Base-by-base conservation (phyloP, 257 asterid genomes). In the Craterostigma plantagineum region DNA sequence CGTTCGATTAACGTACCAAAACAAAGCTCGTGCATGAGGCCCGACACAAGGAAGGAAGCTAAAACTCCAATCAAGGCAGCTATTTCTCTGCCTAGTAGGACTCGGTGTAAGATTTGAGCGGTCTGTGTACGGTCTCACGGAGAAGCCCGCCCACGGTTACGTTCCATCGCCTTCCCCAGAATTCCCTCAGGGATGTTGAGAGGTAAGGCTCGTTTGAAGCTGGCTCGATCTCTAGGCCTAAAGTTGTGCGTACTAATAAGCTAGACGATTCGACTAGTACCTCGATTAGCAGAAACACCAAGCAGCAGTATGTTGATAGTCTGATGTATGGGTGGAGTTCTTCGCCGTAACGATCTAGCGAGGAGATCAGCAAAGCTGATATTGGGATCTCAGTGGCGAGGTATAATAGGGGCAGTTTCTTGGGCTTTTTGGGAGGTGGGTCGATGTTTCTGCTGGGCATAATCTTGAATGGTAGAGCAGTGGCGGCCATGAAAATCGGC, bases 91-190 rank as follows among this genome's bases (percentile, higher is more conserved):
- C 82, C 72, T 13, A 69, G 11, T 27, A 14, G 35, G 14, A 13
- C 35, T 46, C 51, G 0, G 61, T 52, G 0, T 47, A 49, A 3
- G 60, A 43, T 43, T 67, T 42, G 0, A 69, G 67, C 27, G 94
- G 94, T 18, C 13, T 35, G 70, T 64, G 75, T 14, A 77, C 60
- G 0, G 82, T 49, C 34, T 66, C 57, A 3, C 76, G 74, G 33
- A 81, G 63, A 0, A 61, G 4, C 2, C 54, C 46, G 17, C 57
- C 70, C 12, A 73, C 82, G 9, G 61, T 64, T 33, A 68, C 57
- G 64, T 81, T 76, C 93, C 93, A 81, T 47, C 91, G 69, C 54
- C 60, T 52, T 1, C 93, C 85, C 93, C 91, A 80, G 16, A 80
- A 76, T 4, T 80, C 80, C 10, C 58, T 79, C 0, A 76, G 61